Percentiles rank a stretch among this genome's conserved stretches.
These are phyloP conservation scores for Isabelozyma rhagii DNA, from an alignment of 805 yeast genomes.

Conservation along the genomic window DNA sequence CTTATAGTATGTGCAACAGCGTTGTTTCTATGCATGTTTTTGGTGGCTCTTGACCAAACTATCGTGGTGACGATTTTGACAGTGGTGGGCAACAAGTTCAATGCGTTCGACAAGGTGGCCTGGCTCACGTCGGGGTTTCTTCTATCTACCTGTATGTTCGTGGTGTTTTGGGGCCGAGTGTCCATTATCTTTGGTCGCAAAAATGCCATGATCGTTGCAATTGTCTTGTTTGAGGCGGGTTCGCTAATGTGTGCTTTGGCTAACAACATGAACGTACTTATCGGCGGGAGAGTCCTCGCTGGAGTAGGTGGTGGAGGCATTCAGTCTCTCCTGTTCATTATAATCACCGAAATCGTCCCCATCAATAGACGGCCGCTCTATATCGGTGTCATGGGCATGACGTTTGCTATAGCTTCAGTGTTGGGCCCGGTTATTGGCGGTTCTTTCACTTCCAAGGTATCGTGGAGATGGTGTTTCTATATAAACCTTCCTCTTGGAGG, in stretches of 20 bases:
- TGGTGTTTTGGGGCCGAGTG: constrained; percentile 35
- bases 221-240: constrained; percentile 28
- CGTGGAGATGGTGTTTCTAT: constrained; percentile 80
- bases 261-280: constrained; percentile 31
- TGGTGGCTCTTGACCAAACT: constrained; percentile 38
- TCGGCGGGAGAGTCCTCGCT: constrained; percentile 38
- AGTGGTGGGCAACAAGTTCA: constrained; percentile 33
- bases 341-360: constrained; percentile 28
- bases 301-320: constrained; percentile 39
- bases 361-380: constrained; percentile 32
- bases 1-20: constrained; percentile 24
- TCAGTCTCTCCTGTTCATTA: constrained; percentile 23
- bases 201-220: constrained; percentile 19
- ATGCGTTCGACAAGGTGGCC: constrained; percentile 30
- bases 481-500: constrained; percentile 68
- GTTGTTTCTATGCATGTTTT: constrained; percentile 26
- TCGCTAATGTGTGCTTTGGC: constrained; percentile 39
- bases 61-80: constrained; percentile 34
- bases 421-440: constrained; percentile 68
- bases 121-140: constrained; percentile 39
- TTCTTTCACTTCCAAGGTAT: constrained; percentile 49
- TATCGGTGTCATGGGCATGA: constrained; percentile 33
- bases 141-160: constrained; percentile 29
- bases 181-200: constrained; percentile 38
- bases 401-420: constrained; percentile 48